These are phyloP conservation scores for Kodamaea arcana DNA, from an alignment of 1,139 yeast species.

Conservation along the genomic window DNA sequence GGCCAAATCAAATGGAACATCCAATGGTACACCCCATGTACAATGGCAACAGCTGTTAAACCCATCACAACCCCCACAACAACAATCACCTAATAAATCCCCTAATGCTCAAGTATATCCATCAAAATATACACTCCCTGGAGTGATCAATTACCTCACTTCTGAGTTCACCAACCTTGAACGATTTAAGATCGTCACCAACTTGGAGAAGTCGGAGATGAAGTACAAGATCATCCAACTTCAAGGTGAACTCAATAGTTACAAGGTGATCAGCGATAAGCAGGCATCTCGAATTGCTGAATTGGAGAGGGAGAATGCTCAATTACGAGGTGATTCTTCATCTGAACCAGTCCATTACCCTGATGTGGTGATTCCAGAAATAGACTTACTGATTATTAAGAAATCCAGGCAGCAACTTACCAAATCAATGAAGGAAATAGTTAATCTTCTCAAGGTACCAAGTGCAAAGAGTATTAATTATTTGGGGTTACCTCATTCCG, in stretches of 20 bases:
- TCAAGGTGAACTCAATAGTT: constrained; percentile 51
- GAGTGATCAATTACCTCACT: constrained; percentile 60
- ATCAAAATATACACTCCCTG: constrained; percentile 52
- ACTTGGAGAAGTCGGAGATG: constrained; percentile 55
- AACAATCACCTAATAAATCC: background rate
- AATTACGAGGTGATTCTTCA: constrained; percentile 2
- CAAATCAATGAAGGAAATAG: constrained; percentile 40
- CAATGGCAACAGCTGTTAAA: constrained; percentile 12
- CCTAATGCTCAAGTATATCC: constrained; percentile 1
- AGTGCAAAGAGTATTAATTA: constrained; percentile 17
- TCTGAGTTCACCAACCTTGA: constrained; percentile 59
- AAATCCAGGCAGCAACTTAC: constrained; percentile 38
- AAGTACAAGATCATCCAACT: constrained; percentile 50
- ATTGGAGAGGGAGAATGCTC: constrained; percentile 19
- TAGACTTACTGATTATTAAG: constrained; percentile 38
- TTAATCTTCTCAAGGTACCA: constrained; percentile 38
- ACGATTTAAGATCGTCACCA: constrained; percentile 52
- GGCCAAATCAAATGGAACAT: constrained; percentile 1
- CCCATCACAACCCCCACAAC: background rate
- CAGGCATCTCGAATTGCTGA: constrained; percentile 28
- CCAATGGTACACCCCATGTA: constrained; percentile 5
- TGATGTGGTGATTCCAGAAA: constrained; percentile 29
- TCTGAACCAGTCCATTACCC: background rate
- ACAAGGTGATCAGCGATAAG: constrained; percentile 34
- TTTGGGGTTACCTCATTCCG: constrained; percentile 17